A percentile compares a stretch with the other conserved stretches of the same genome.
Conservation (phyloP, 2,329 filamentous ascomycete species). For the Furcasterigmium sp. region DNA sequence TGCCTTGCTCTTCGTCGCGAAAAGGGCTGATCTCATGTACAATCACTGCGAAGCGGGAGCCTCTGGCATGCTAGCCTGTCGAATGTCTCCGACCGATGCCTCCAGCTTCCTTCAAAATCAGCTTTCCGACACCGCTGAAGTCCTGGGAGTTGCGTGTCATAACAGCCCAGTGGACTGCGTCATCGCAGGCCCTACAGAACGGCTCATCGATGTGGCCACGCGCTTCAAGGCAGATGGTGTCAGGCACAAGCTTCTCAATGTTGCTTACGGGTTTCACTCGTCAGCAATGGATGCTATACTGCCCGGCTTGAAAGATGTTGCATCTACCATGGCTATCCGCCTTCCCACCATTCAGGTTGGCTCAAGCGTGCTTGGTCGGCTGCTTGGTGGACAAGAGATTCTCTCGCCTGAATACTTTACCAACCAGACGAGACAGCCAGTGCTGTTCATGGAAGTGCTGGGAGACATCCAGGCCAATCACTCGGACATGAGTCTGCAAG, state of each 20-base stretch:
- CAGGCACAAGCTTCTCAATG: slow-evolving; percentile 18
- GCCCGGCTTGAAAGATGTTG: slow-evolving; percentile 7
- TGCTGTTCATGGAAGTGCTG: slow-evolving; percentile 16
- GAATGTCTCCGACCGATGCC: slow-evolving; percentile 8
- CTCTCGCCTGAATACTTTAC: slow-evolving; percentile 12
- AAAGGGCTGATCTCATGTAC: slow-evolving; percentile 15
- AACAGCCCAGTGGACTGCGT: slow-evolving; percentile 23
- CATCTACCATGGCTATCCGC: not conserved
- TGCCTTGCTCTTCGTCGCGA: slow-evolving; percentile 15
- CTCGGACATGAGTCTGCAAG: slow-evolving; percentile 2
- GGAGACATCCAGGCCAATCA: slow-evolving; percentile 5
- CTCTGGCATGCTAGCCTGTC: slow-evolving; percentile 16
- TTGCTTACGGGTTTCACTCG: slow-evolving; percentile 23
- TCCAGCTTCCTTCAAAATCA: slow-evolving; percentile 1
- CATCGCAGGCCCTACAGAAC: slow-evolving; percentile 16
- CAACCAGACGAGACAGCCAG: slow-evolving; percentile 16
- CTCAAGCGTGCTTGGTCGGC: slow-evolving; percentile 12
- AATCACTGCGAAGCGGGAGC: slow-evolving; percentile 8
- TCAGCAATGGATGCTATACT: slow-evolving; percentile 19
- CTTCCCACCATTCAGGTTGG: slow-evolving; percentile 7
- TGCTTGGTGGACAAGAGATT: not conserved
- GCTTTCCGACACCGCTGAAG: slow-evolving; percentile 1
- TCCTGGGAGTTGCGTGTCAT: slow-evolving; percentile 20
- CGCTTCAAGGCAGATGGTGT: slow-evolving; percentile 11
- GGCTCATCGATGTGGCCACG: slow-evolving; percentile 11